Evolutionary conservation across 2,329 filamentous ascomycete species (phyloP).

Genomic region (Alternaria conjuncta): DNA sequence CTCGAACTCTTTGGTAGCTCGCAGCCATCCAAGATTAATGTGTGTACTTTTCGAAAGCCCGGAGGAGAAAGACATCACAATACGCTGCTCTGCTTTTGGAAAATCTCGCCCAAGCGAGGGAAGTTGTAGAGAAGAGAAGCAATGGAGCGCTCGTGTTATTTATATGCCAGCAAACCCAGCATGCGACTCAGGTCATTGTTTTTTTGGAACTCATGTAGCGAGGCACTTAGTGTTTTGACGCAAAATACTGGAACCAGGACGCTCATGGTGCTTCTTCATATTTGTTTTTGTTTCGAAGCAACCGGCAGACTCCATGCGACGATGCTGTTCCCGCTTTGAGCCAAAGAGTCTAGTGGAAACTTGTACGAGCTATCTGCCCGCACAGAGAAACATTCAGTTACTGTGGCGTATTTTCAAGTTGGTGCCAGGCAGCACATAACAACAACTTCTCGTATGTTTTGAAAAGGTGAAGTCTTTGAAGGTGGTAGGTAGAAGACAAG

Average conservation of each 20-base stretch:
- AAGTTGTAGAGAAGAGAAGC: not conserved
- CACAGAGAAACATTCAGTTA: not conserved
- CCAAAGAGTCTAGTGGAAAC: not conserved
- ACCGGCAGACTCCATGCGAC: no score
- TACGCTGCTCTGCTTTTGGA: no score
- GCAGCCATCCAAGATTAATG: not conserved
- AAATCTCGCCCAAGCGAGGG: not conserved
- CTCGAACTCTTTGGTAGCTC: not conserved
- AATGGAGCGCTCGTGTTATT: fast-evolving
- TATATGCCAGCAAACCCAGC: not conserved
- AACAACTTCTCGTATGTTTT: no score
- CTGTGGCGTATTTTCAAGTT: no score
- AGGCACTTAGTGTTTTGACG: not conserved
- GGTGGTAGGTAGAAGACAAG: not conserved
- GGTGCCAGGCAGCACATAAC: not conserved
- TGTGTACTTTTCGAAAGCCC: not conserved
- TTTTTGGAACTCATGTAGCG: not conserved
- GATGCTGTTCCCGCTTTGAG: no score
- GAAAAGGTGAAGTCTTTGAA: not conserved
- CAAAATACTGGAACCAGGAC: not conserved
- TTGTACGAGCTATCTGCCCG: fast-evolving
- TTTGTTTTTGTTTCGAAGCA: not conserved
- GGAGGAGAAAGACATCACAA: no score
- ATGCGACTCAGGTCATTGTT: fast-evolving
- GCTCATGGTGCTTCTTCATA: no score